Evolutionary conservation across 768 basidiomycete species (phyloP), one percentile per base, ranked within the genome.

Genomic region (Serendipita vermifera): DNA sequence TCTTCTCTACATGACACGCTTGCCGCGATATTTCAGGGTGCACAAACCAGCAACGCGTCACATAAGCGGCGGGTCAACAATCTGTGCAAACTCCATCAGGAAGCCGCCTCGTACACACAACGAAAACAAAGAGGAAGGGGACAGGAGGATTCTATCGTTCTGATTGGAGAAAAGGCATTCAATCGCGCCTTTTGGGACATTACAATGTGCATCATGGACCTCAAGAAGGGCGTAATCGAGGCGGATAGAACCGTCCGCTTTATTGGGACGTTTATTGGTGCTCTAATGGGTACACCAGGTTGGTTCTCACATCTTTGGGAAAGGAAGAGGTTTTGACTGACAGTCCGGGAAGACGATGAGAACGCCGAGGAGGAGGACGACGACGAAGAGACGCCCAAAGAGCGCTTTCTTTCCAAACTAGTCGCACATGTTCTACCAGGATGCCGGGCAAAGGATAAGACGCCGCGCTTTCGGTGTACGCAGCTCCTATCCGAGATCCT

Each of bases 11-110:
- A 20, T 9, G 15, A 51, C n/a, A 27, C 46, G 14, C 62, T 87
- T 20, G 77, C 79, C 20, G 79, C 76, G 32, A 85, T 91, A 40
- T 87, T 93, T 59, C 80, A 85, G 27, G 85, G 93, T 69, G 85
- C 75, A 0, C 88, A 92, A 66, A 70, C 66, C 5, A 79, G 83
- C 0, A 68, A 74, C 13, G 81, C 86, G 6, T 91, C 88, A 66
- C 92, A 97, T 67, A 81, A 83, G 59, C 96, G 96, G 74, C 93
- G 94, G 69, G 72, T 83, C 54, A 82, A 88, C 40, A 80, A 81
- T 0, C 77, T 96, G 2, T 75, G 87, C 72, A 89, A 89, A 67
- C 68, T 93, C 38, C 89, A 92, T 57, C 56, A 69, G 3, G 75
- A 84, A 55, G 83, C 83, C 7, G 79, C 82, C 0, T 62, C 69